Conservation (phyloP, 768 basidiomycete species). For the Lactarius trivialis region DNA sequence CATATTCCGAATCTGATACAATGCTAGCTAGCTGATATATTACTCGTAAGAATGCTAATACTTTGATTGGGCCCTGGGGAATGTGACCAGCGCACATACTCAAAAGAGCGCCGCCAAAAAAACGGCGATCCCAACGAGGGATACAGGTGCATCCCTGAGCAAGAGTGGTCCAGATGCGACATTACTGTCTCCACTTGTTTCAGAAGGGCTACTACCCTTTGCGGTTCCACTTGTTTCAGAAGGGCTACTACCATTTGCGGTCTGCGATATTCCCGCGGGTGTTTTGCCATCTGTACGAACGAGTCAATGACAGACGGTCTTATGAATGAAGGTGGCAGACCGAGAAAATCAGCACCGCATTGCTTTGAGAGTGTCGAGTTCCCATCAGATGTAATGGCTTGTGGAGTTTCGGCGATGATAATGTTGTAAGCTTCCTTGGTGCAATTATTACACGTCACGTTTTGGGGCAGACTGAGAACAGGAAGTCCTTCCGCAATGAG, state of each 20-base stretch:
- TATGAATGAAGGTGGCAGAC: slow-evolving; percentile 23
- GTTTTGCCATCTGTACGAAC: slow-evolving; percentile 26
- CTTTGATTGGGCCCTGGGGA: background rate
- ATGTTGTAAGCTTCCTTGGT: slow-evolving; percentile 30
- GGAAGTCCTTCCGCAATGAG: slow-evolving; percentile 17
- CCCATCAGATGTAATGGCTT: slow-evolving; percentile 19
- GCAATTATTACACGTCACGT: slow-evolving; percentile 32
- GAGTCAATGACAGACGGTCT: background rate
- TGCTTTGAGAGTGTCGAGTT: slow-evolving; percentile 19
- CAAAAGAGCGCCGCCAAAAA: slow-evolving; percentile 1
- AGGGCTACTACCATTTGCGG: slow-evolving; percentile 14
- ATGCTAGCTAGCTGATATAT: background rate
- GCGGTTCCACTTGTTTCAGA: slow-evolving; percentile 23
- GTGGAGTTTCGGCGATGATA: slow-evolving; percentile 24
- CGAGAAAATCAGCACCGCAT: slow-evolving; percentile 30
- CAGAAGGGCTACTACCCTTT: background rate
- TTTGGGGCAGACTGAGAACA: slow-evolving; percentile 20
- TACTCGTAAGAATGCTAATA: background rate
- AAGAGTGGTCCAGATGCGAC: background rate
- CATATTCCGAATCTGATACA: background rate
- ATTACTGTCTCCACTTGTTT: background rate
- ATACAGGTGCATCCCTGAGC: background rate
- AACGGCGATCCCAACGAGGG: background rate
- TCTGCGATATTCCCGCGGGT: slow-evolving; percentile 27
- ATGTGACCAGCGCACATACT: background rate